These are phyloP conservation scores for Microcos paniculata DNA, from an alignment of 345 rosid species.

Conservation along the genomic window DNA sequence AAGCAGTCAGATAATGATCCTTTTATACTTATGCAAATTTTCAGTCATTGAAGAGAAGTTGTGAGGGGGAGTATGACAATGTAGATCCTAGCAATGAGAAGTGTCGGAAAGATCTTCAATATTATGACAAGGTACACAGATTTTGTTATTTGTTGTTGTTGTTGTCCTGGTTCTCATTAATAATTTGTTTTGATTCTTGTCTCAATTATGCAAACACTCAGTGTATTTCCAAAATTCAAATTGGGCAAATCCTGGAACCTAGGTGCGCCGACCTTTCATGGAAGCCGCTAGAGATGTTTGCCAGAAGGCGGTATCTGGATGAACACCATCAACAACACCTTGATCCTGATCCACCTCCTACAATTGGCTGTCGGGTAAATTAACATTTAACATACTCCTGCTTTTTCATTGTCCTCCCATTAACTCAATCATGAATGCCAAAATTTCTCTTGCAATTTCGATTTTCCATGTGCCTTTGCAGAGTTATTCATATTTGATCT, in stretches of 20 bases:
- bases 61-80: slow-evolving; percentile 25
- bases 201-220: slow-evolving; percentile 9
- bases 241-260: slow-evolving; percentile 37
- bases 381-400: background rate
- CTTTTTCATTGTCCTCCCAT: no score
- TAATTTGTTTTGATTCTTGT: background rate
- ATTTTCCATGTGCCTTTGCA: background rate
- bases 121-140: slow-evolving; percentile 22
- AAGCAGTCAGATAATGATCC: no score
- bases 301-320: slow-evolving; percentile 32
- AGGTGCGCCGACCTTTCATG: slow-evolving; percentile 28
- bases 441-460: background rate
- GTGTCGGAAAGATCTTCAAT: slow-evolving; percentile 34
- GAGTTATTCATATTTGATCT: slow-evolving; percentile 38
- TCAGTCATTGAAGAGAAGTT: slow-evolving; percentile 44
- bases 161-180: background rate
- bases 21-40: background rate
- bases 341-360: background rate
- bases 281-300: slow-evolving; percentile 24
- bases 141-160: background rate
- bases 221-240: slow-evolving; percentile 29
- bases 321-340: background rate
- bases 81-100: slow-evolving; percentile 34
- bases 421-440: no score
- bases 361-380: slow-evolving; percentile 38